Percentiles rank a stretch among this genome's conserved stretches.
These are phyloP conservation scores for Albizia julibrissin DNA, from an alignment of 306 rosid species.

Conservation along the genomic window DNA sequence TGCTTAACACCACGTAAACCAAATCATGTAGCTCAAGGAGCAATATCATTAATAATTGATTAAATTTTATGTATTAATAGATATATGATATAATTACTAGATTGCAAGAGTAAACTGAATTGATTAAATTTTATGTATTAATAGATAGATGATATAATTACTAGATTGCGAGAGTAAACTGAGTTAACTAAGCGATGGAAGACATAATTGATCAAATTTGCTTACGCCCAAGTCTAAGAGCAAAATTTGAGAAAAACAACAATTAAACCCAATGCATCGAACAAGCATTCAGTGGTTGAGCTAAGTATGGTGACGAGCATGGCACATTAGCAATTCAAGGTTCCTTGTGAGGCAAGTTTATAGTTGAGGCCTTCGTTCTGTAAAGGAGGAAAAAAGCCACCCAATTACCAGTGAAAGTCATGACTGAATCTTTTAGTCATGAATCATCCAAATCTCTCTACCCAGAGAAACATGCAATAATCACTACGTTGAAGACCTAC, in stretches of 20 bases:
- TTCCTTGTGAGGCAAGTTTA: constrained; percentile 7
- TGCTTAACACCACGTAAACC: background rate
- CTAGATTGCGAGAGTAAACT: background rate
- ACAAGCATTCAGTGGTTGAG: constrained; percentile 11
- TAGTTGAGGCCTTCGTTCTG: constrained; percentile 16
- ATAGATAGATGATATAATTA: background rate
- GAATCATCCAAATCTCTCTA: constrained; percentile 41
- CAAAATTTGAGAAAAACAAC: constrained; percentile 13
- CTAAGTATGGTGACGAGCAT: background rate
- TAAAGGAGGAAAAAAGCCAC: constrained; percentile 14
- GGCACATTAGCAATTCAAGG: constrained; percentile 10
- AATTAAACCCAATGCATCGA: background rate
- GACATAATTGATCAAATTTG: background rate
- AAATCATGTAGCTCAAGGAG: background rate
- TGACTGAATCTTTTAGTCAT: constrained; percentile 31
- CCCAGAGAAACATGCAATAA: constrained; percentile 15
- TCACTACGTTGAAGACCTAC: constrained; percentile 28
- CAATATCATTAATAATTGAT: background rate
- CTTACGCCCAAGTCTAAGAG: background rate
- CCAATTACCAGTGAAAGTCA: constrained; percentile 15
- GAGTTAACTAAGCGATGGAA: background rate
- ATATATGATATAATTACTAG: background rate
- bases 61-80: background rate
- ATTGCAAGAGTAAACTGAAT: background rate
- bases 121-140: background rate